Evolutionary conservation across 2,329 filamentous ascomycete genomes (phyloP).

Genomic region (Fusarium keratoplasticum): DNA sequence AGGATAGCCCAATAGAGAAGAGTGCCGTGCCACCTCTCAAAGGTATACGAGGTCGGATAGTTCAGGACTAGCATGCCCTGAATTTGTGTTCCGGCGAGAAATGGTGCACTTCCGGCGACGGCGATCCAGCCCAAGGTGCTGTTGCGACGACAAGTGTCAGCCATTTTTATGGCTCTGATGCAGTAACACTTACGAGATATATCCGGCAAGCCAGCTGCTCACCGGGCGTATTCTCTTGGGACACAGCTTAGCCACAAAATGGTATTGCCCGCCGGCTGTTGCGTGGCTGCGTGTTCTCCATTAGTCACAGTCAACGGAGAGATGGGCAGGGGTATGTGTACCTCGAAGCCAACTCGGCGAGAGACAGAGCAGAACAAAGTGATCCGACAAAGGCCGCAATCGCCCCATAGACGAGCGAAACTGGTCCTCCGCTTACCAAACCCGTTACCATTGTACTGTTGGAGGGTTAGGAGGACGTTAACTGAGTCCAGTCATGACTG

Average conservation of each 20-base stretch:
- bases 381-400: conserved; percentile 1
- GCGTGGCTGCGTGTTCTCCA: background rate
- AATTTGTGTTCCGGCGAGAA: conserved; percentile 4
- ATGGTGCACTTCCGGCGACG: conserved; percentile 8
- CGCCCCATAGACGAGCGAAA: background rate
- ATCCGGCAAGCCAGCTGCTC: background rate
- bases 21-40: conserved; percentile 10
- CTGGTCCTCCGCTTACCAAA: background rate
- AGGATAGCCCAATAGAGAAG: background rate
- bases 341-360: conserved; percentile 2
- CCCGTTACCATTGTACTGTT: background rate
- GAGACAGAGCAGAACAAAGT: background rate
- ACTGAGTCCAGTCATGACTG: too few species aligned
- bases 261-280: conserved; percentile 17
- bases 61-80: conserved; percentile 17
- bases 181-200: background rate
- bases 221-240: background rate
- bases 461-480: background rate
- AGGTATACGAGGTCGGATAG: background rate
- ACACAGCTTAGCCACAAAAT: conserved; percentile 9
- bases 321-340: background rate
- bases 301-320: background rate
- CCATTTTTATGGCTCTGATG: background rate
- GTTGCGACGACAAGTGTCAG: background rate
- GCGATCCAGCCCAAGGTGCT: conserved; percentile 13